Percentiles rank a stretch among this genome's conserved stretches.
Evolutionary conservation across 495 filamentous ascomycete genomes (phyloP).

Genomic region (Viridothelium virens): DNA sequence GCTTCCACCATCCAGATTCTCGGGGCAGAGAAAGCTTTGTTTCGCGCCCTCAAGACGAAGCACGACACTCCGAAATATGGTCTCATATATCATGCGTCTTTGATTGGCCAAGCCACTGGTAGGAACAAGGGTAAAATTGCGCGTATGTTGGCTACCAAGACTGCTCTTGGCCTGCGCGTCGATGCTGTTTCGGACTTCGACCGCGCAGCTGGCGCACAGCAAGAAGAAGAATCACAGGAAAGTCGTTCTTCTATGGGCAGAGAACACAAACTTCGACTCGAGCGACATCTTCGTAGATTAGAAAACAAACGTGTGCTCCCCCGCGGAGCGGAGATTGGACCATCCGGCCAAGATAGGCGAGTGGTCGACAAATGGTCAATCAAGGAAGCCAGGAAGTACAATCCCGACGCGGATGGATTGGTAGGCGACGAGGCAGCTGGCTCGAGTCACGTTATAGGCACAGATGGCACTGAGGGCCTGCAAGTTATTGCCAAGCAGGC

Average conservation of each 20-base stretch:
- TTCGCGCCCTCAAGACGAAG: constrained; percentile 97
- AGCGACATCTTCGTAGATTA: constrained; percentile 72
- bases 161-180: constrained; percentile 83
- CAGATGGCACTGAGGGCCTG: constrained; percentile 39
- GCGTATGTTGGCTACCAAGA: constrained; percentile 86
- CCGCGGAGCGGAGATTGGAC: constrained; percentile 65
- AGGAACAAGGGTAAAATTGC: constrained; percentile 99
- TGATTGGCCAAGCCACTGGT: constrained; percentile 92
- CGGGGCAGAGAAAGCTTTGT: constrained; percentile 96
- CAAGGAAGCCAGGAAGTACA: constrained; percentile 94
- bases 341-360: constrained; percentile 48
- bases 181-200: constrained; percentile 78
- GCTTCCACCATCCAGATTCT: constrained; percentile 96
- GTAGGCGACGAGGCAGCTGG: constrained; percentile 59
- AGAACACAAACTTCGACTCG: constrained; percentile 65
- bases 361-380: constrained; percentile 73
- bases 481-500: constrained; percentile 18
- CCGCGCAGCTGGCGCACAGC: constrained; percentile 42
- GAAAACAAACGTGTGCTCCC: constrained; percentile 85
- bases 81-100: constrained; percentile 94
- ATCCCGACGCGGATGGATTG: constrained; percentile 84
- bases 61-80: constrained; percentile 99
- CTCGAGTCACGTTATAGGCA: constrained; percentile 29
- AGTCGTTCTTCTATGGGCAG: constrained; percentile 72
- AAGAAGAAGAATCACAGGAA: constrained; percentile 70